Percentiles rank a stretch among this genome's conserved stretches.
phyloP scores from a whole-genome alignment of 192 early-diverging fungal genomes.

The Rhizoclosmatium globosum region DNA sequence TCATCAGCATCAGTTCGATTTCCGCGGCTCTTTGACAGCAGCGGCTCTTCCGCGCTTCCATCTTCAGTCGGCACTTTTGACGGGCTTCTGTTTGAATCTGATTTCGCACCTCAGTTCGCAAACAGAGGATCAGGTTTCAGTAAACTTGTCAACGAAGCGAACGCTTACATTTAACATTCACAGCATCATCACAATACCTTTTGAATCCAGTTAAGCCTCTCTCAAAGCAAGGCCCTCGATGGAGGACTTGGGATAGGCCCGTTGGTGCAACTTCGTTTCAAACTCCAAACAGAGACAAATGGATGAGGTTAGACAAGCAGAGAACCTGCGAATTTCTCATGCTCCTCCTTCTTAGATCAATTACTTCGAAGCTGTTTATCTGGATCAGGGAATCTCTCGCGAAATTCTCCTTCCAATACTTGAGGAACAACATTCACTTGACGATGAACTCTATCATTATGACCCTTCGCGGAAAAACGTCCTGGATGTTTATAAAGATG shows the following conservation, averaged over 20 bases:
- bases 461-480: slow-evolving; percentile 19
- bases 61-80: neutral
- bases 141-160: neutral
- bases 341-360: slow-evolving; percentile 5
- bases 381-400: slow-evolving; percentile 20
- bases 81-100: neutral
- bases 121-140: neutral
- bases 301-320: neutral
- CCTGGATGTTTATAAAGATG: slow-evolving; percentile 7
- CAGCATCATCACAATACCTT: neutral
- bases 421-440: neutral
- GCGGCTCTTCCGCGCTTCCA: neutral
- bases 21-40: too few species aligned
- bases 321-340: neutral
- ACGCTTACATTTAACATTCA: neutral
- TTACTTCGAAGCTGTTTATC: slow-evolving; percentile 28
- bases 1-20: too few species aligned
- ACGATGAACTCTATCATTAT: slow-evolving; percentile 4
- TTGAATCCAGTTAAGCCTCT: neutral
- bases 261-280: neutral
- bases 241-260: slow-evolving; percentile 14
- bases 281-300: neutral
- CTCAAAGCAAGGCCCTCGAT: slow-evolving; percentile 13
- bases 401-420: slow-evolving; percentile 8
- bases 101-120: neutral